These are phyloP conservation scores for Xerocomus minutiporus DNA, from an alignment of 1,284 basidiomycete genomes.

Conservation along the genomic window DNA sequence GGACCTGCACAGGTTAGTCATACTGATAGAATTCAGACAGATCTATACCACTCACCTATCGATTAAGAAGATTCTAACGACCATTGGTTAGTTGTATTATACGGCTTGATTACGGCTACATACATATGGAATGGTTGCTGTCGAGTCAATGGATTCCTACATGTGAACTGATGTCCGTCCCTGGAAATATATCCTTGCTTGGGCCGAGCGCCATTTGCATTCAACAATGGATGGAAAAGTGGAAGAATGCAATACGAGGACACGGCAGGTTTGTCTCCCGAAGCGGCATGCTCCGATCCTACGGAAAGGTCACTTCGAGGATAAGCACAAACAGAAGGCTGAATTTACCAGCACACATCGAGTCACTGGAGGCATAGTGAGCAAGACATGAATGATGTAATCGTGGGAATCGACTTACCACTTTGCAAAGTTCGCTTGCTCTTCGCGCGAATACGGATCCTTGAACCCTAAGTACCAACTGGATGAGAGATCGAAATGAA, in stretches of 20 bases:
- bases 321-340: background rate
- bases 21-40: background rate
- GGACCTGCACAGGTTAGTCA: conserved; percentile 40
- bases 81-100: conserved; percentile 2
- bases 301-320: background rate
- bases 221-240: too few relatives aligned
- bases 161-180: conserved; percentile 46
- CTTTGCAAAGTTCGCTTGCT: conserved; percentile 46
- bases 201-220: too few relatives aligned
- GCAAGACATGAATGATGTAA: background rate
- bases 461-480: conserved; percentile 13
- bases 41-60: conserved; percentile 39
- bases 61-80: conserved; percentile 47
- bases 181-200: conserved; percentile 46
- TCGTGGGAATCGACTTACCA: conserved; percentile 38
- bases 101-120: conserved; percentile 20
- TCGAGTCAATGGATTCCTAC: conserved; percentile 47
- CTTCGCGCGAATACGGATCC: conserved; percentile 56
- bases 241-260: too few relatives aligned
- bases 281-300: conserved; percentile 41
- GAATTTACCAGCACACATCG: conserved; percentile 45
- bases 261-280: conserved; percentile 36
- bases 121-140: conserved; percentile 60
- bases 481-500: background rate
- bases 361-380: conserved; percentile 23